A percentile compares a stretch with the other conserved stretches of the same genome.
Conservation (phyloP, 2,329 filamentous ascomycete genomes). For the Verticillium klebahnii region DNA sequence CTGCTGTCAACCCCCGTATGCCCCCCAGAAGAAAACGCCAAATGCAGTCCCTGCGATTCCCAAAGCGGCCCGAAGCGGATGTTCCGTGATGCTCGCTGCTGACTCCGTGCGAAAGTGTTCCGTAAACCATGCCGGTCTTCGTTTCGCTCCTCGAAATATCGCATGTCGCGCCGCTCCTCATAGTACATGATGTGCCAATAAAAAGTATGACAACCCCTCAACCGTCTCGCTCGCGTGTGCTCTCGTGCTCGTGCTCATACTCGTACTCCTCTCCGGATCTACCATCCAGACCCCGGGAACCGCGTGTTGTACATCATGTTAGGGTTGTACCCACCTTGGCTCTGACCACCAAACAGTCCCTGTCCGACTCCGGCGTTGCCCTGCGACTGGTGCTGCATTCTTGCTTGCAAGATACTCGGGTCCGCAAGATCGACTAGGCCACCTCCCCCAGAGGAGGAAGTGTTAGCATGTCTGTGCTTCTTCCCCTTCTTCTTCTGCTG, state of each 20-base stretch:
- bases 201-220: not conserved
- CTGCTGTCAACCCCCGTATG: conserved; percentile 9
- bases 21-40: conserved; percentile 12
- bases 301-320: conserved; percentile 70
- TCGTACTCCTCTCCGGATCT: conserved; percentile 3
- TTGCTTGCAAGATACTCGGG: conserved; percentile 98
- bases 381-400: conserved; percentile 87
- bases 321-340: conserved; percentile 92
- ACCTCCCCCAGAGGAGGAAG: conserved; percentile 99
- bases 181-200: conserved; percentile 14
- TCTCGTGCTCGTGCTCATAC: not conserved
- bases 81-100: conserved; percentile 36
- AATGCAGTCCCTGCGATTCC: conserved; percentile 24
- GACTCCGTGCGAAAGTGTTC: conserved; percentile 20
- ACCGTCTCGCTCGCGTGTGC: not conserved
- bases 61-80: conserved; percentile 10
- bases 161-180: conserved; percentile 11
- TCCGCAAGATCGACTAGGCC: conserved; percentile 99
- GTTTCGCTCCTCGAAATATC: conserved; percentile 4
- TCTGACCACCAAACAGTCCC: conserved; percentile 82
- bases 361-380: conserved; percentile 80
- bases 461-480: conserved; percentile 99
- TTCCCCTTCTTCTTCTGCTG: conserved; percentile 99
- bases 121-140: conserved; percentile 6
- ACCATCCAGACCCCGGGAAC: conserved; percentile 17